Conservation (phyloP, 495 filamentous ascomycete species). For the Penicillium herquei region DNA sequence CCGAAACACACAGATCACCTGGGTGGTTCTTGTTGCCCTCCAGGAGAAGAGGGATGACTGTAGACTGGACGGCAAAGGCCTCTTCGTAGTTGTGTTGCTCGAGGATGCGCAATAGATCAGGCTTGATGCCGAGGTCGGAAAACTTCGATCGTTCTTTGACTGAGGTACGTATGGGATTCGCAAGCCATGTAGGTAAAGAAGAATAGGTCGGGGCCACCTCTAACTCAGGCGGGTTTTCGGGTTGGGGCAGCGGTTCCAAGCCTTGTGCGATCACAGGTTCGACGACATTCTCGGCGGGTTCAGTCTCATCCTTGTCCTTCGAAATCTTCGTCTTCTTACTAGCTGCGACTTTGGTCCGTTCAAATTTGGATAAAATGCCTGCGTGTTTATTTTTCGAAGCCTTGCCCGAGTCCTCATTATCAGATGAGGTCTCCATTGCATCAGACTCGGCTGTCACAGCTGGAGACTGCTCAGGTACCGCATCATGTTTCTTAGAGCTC, state of each 20-base stretch:
- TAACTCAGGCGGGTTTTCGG: constrained; percentile 56
- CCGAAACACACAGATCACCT: constrained; percentile 83
- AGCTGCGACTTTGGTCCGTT: constrained; percentile 37
- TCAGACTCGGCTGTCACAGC: constrained; percentile 14
- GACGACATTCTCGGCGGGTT: constrained; percentile 13
- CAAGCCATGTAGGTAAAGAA: constrained; percentile 65
- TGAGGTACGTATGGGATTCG: constrained; percentile 63
- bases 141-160: constrained; percentile 60
- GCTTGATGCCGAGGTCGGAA: constrained; percentile 53
- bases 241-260: constrained; percentile 76
- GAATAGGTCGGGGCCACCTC: constrained; percentile 47
- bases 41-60: constrained; percentile 74
- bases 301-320: constrained; percentile 24
- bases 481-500: constrained; percentile 14
- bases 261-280: constrained; percentile 57
- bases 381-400: constrained; percentile 37
- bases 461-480: constrained; percentile 17
- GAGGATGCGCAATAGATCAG: constrained; percentile 59
- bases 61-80: constrained; percentile 83
- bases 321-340: constrained; percentile 25
- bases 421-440: constrained; percentile 3
- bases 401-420: constrained; percentile 17
- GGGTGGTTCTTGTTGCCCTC: constrained; percentile 52
- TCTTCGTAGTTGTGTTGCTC: constrained; percentile 63
- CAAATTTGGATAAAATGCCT: constrained; percentile 45